A percentile compares a stretch with the other conserved stretches of the same genome.
These are phyloP conservation scores for Yueomyces sp. DNA, from an alignment of 1,139 yeast species.

Conservation along the genomic window DNA sequence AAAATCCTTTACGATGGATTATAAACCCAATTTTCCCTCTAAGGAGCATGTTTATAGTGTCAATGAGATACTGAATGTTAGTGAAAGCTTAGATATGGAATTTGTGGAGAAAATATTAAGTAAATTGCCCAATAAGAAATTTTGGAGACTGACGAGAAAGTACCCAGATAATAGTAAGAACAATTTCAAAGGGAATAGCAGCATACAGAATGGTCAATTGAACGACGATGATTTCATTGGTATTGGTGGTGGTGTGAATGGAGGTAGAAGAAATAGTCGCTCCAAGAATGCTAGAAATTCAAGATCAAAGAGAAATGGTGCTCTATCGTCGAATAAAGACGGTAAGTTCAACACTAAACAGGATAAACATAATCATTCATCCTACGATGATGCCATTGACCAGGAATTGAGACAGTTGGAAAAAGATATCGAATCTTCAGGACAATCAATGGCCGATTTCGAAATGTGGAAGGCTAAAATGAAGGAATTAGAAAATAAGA, in stretches of 20 bases:
- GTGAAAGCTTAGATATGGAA: conserved; percentile 9
- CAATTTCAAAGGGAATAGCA: conserved; percentile 3
- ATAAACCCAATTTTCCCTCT: conserved; percentile 9
- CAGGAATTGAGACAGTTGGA: conserved; percentile 17
- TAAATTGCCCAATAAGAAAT: conserved; percentile 21
- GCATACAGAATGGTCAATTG: conserved; percentile 2
- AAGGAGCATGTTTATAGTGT: conserved; percentile 12
- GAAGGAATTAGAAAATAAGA: conserved; percentile 43
- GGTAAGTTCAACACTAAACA: conserved; percentile 6
- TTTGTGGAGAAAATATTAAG: conserved; percentile 6
- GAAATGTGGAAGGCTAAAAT: conserved; percentile 59
- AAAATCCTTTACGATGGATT: conserved; percentile 4
- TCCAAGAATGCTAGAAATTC: conserved; percentile 5
- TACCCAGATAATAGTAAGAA: conserved; percentile 10
- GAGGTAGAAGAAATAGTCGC: conserved; percentile 3
- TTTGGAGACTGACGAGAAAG: conserved; percentile 22
- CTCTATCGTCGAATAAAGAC: conserved; percentile 1
- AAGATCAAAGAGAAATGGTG: conserved; percentile 5
- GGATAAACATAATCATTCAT: conserved; percentile 8
- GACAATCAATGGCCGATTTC: conserved; percentile 49
- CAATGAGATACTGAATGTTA: conserved; percentile 8
- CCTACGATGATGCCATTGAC: conserved; percentile 3
- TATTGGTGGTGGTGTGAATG: neutral
- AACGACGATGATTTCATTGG: neutral
- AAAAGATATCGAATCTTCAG: conserved; percentile 14